Evolutionary conservation across 2,329 filamentous ascomycete genomes (phyloP).

Genomic region (Colletotrichum tabaci): DNA sequence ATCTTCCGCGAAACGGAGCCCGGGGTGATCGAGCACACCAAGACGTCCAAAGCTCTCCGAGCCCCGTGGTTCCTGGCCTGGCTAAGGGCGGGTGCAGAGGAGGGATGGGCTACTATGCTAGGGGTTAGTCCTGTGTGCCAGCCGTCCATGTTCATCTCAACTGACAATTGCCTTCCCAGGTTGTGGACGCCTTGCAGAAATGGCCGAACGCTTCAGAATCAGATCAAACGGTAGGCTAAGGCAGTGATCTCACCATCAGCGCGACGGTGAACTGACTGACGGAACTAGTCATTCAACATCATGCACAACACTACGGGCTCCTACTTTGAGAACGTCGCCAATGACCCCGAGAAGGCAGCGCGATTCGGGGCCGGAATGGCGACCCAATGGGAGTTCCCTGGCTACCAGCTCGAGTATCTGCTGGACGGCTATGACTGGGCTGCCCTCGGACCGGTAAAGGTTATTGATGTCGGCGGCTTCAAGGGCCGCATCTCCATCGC

Average conservation of each 20-base stretch:
- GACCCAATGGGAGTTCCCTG: slow-evolving; percentile 19
- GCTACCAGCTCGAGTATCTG: slow-evolving; percentile 25
- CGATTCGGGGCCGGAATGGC: slow-evolving; percentile 29
- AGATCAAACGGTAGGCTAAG: background rate
- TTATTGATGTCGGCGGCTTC: slow-evolving; percentile 47
- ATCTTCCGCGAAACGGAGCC: background rate
- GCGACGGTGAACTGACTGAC: background rate
- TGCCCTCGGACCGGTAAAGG: slow-evolving; percentile 18
- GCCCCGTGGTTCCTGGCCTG: background rate
- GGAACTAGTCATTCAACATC: background rate
- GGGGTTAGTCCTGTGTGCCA: background rate
- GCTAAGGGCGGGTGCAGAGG: slow-evolving; percentile 1
- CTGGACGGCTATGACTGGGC: slow-evolving; percentile 33
- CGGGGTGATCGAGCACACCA: slow-evolving; percentile 1
- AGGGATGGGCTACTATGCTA: background rate
- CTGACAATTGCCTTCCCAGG: background rate
- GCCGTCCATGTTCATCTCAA: background rate
- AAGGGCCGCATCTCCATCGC: slow-evolving; percentile 46
- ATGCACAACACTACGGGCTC: slow-evolving; percentile 1
- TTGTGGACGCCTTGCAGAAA: slow-evolving; percentile 1
- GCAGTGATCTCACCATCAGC: background rate
- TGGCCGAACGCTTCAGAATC: background rate
- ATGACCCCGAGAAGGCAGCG: slow-evolving; percentile 10
- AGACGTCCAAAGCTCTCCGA: background rate
- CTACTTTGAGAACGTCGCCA: background rate